A percentile compares a stretch with the other conserved stretches of the same genome.
Conservation (phyloP, 1,284 basidiomycete genomes). For the Coniophora puteana region DNA sequence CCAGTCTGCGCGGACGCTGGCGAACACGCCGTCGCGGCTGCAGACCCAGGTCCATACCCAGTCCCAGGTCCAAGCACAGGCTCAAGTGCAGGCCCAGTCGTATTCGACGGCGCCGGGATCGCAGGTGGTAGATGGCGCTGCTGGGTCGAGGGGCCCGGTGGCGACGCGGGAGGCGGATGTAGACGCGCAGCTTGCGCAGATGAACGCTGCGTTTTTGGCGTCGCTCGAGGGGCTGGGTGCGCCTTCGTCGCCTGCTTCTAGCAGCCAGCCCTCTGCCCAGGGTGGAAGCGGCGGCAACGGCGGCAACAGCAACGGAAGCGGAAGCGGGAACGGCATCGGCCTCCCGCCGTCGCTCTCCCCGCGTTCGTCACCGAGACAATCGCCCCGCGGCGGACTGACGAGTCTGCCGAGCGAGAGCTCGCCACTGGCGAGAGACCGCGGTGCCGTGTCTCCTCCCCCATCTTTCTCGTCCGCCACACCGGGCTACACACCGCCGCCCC, state of each 20-base stretch:
- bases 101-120: neutral
- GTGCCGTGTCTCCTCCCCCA: no score
- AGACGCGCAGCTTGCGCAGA: conserved; percentile 54
- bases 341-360: conserved; percentile 12
- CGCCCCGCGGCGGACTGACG: no score
- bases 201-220: conserved; percentile 62
- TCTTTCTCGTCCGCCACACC: no score
- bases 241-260: no score
- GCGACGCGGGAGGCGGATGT: conserved; percentile 59
- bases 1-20: conserved; percentile 4
- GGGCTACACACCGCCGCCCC: no score
- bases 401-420: no score
- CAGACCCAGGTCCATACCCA: conserved; percentile 8
- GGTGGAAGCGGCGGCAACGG: conserved; percentile 15
- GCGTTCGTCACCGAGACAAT: no score
- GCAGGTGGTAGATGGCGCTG: neutral
- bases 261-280: no score
- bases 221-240: conserved; percentile 55
- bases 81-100: no score
- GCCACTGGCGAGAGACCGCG: no score
- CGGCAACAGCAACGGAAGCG: conserved; percentile 8
- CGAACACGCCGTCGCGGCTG: conserved; percentile 12
- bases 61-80: no score
- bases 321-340: conserved; percentile 10
- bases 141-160: conserved; percentile 36